These are phyloP conservation scores for baker's yeast (Saccharomyces cerevisiae) DNA, from an alignment of 805 yeast genomes.

Conservation along the genomic window DNA sequence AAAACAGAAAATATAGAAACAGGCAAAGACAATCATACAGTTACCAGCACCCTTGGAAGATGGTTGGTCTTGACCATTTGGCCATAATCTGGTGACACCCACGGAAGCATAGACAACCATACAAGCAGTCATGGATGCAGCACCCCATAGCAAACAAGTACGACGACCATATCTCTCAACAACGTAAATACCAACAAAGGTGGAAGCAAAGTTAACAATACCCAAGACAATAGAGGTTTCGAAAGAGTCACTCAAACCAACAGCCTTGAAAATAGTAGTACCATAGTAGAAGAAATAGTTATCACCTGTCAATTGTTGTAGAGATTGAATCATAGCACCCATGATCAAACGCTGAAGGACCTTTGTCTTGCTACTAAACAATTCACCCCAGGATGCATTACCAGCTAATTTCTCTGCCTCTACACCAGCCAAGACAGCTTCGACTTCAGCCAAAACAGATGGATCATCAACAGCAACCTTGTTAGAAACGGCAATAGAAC, in stretches of 20 bases:
- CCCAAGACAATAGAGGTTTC: constrained; percentile 55
- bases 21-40: constrained; percentile 65
- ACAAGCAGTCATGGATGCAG: constrained; percentile 42
- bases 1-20: constrained; percentile 65
- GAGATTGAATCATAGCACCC: constrained; percentile 53
- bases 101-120: constrained; percentile 47
- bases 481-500: constrained; percentile 51
- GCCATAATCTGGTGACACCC: constrained; percentile 44
- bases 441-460: constrained; percentile 49
- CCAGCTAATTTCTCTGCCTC: constrained; percentile 57
- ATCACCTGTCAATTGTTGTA: constrained; percentile 65
- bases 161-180: constrained; percentile 54
- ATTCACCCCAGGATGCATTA: constrained; percentile 56
- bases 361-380: constrained; percentile 59
- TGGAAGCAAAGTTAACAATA: constrained; percentile 53
- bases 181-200: constrained; percentile 43
- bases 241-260: constrained; percentile 52
- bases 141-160: constrained; percentile 41
- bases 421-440: constrained; percentile 50
- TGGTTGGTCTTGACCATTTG: constrained; percentile 29
- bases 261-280: constrained; percentile 54
- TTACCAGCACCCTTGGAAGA: constrained; percentile 49
- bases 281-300: constrained; percentile 66
- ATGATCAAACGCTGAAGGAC: constrained; percentile 40
- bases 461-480: constrained; percentile 46